Base-by-base conservation (phyloP, 345 rosid genomes). In the Noccaea bulbosa region DNA sequence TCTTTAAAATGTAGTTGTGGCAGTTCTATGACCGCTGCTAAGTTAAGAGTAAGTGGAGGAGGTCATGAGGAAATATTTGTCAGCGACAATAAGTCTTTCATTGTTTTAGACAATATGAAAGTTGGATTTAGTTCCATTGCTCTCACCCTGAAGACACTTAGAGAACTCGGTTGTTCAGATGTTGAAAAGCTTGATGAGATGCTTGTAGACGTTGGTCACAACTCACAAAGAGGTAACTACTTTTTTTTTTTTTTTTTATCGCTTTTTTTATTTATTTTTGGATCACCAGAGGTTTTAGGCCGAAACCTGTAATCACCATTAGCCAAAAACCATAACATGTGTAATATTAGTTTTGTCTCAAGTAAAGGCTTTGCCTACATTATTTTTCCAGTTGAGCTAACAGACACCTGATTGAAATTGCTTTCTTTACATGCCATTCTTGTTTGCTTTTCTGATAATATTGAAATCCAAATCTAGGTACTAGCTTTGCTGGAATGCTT, bases 1-100 rank as follows among this genome's bases (percentile, higher is more conserved):
- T 34, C 56, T n/a, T 40, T 43, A 1, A 59, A 9, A 51, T 59
- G 74, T 37, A 12, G 5, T 8, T 60, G 75, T 32, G 67, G 74
- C 41, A 17, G 17, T 5, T 49, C 27, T 6, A 71, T 70, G 74
- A 5, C 7, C 7, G 22, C 24, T 8, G n/a, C n/a, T n/a, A 59
- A 17, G 60, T 39, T 39, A 11, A 22, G 9, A 12, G 16, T n/a
- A 14, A 7, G 1, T 1, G 14, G 11, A 4, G n/a, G 4, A 3
- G 16, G n/a, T 4, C 15, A 2, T 57, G 14, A 35, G 11, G 62
- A 39, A 58, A 58, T 71, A 3, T 71, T 61, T 62, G 62, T 43
- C 15, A 62, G 37, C 22, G 44, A 8, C n/a, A 30, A 15, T 7
- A 33, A 27, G 5, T 59, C 46, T 2, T 71, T 62, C 35, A 12